Base-by-base conservation (phyloP, 2,329 filamentous ascomycete species). In the Colletotrichum sp. region DNA sequence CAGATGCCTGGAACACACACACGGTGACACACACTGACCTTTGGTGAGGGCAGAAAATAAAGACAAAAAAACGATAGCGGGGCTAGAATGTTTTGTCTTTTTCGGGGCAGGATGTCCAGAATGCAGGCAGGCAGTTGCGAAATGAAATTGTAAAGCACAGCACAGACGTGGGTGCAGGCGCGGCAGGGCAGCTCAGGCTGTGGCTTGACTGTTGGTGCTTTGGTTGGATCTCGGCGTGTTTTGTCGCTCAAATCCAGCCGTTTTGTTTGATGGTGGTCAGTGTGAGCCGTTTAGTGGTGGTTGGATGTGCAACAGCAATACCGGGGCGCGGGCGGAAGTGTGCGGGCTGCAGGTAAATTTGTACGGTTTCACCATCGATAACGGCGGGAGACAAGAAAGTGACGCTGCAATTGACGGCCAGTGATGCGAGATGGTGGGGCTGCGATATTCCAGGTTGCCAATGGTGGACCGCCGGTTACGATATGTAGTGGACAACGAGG, bases 281-380 rank as follows among this genome's bases (percentile, higher is more conserved):
- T 64, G 65, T 16, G 64, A 34, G 26, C 15, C 34, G 18, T 52
- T 59, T 34, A 13, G 22, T 52, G 16, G 39, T 59, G 60, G 28
- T 52, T 59, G 72, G 26, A 60, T 24, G 67, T 30, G 30, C 36
- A 36, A 26, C 24, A 39, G 36, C 36, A 22, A 34, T 34, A 28
- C 60, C 30, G 67, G 71, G 55, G 55, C 52, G 22, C 63, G 69
- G 63, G 34, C 28, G 60, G 52, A 63, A 63, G 32, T 63, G 44
- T 60, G 68, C 72, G 36, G 52, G 52, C 52, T 68, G 65, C 64
- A 72, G 71, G 36, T 55, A 52, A 36, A 52, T 62, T 67, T 36
- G 68, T 28, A 62, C 28, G 44, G 73, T 73, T 72, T 75, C 69
- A 73, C 63, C 70, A 73, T 32, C 62, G 57, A 75, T 73, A 68